Base-by-base conservation (phyloP, 1,139 yeast species). In the Debaryomycetaceae sp. region DNA sequence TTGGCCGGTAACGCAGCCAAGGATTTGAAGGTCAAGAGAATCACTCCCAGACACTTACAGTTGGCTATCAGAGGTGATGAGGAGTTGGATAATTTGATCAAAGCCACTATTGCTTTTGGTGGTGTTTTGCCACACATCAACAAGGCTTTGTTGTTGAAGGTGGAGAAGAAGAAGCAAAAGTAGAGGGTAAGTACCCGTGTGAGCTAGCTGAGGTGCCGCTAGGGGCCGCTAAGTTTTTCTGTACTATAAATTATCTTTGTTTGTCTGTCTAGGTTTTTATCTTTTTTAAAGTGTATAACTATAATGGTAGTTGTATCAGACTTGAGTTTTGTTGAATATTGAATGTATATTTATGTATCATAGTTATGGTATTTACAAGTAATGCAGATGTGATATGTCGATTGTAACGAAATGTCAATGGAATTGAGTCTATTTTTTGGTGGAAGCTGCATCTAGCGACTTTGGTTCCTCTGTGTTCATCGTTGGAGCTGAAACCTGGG, bases 1-100 rank as follows among this genome's bases (percentile, higher is more conserved):
- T 79, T 92, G 74, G 98, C 99, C 35, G 98, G 99, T 63, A 91
- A 92, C 63, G 98, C 98, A 28, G 98, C 98, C 49, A 91, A 92
- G 71, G 98, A 94, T 67, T 80, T 92, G 72, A 91, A 92, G 71
- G 96, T 92, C 61, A 89, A 94, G 76, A 87, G 99, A 81, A 92
- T 92, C 67, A 91, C 98, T 32, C 99, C 99, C 55, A 87, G 98
- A 71, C 98, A 94, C 66, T 77, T 94, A 68, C 98, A 92, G 71
- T 81, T 94, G 66, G 98, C 98, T 49, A 92, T 92, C 59, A 87
- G 98, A 73, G 98, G 98, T 52, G 98, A 94, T 71, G 98, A 92
- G 68, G 98, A 94, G 70, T 81, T 94, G 66, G 98, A 92, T 72
- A 86, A 88, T 55, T 78, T 94, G 65, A 87, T 94, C 59, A 86